Evolutionary conservation across 352 stramenopile species (phyloP), one percentile per base, ranked within the genome.

Genomic region (Phytophthora kernoviae): DNA sequence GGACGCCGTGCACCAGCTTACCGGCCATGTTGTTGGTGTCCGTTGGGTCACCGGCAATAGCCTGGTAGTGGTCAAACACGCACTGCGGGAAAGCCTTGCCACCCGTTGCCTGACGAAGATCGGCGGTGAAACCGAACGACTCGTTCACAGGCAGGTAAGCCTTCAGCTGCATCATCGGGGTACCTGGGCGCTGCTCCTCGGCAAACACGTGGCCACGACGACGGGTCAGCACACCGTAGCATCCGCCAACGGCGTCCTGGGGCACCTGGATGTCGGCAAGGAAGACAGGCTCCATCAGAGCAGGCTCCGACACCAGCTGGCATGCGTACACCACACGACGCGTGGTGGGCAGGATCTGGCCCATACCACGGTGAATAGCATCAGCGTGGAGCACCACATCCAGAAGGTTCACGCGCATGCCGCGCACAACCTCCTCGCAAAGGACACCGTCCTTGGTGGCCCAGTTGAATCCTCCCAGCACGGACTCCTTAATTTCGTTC

Each of bases 361-460:
- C 98, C 96, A 99, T 99, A 88, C 97, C 97, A 97, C 98, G 96
- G 81, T 99, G 97, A 81, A 99, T 99, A 56, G 97, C 96, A 97
- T 99, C 97, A 70, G 97, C 96, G 85, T 99, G 97, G 55, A 99
- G 91, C 48, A 99, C 97, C 54, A 99, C 97, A 90, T 99, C 98
- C 75, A 99, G 94, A 20, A 99, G 74, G 84, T 99, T 99, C 77
- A 99, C 97, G 64, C 96, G 85, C 73, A 98, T 94, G 58, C 96
- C 96, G 67, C 97, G 96, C 68, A 99, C 96, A 55, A 94, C 81
- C 84, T 99, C 98, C 62, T 99, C 97, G 66, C 94, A 98, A 40
- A 99, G 88, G 55, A 98, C 97, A 84, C 97, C 97, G 49, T 97
- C 96, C 79, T 98, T 97, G 68, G 93, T 98, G 58, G 96, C 97